phyloP scores from a whole-genome alignment of 2,329 filamentous ascomycete species.

The Triangularia setosa region DNA sequence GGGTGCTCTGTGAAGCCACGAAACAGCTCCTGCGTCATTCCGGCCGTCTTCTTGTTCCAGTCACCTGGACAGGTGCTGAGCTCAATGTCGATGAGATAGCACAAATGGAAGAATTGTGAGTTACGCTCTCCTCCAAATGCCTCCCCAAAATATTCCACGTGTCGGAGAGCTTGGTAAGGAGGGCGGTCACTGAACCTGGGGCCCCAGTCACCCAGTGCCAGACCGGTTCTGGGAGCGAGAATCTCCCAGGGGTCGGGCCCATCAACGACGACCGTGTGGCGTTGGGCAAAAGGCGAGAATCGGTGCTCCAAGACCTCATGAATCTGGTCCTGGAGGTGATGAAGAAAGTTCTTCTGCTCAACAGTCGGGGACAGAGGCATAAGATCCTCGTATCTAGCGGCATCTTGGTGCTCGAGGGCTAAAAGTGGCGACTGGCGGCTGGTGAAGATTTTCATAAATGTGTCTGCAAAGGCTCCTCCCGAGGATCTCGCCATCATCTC shows the following conservation, averaged over 20 bases:
- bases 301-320: slow-evolving; percentile 19
- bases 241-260: slow-evolving; percentile 10
- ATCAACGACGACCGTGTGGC: slow-evolving; percentile 14
- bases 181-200: background rate
- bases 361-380: slow-evolving; percentile 19
- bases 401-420: slow-evolving; percentile 9
- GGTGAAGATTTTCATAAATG: slow-evolving; percentile 14
- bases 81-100: slow-evolving; percentile 22
- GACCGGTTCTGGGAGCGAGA: slow-evolving; percentile 8
- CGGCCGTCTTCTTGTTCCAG: slow-evolving; percentile 12
- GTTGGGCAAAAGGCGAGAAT: slow-evolving; percentile 8
- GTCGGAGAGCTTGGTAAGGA: background rate
- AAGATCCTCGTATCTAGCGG: slow-evolving; percentile 15
- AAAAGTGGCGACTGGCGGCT: slow-evolving; percentile 16
- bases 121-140: slow-evolving; percentile 20
- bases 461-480: slow-evolving; percentile 22
- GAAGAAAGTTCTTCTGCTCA: slow-evolving; percentile 14
- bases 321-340: slow-evolving; percentile 19
- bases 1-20: background rate
- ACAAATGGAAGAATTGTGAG: slow-evolving; percentile 22
- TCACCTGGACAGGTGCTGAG: slow-evolving; percentile 19
- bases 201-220: slow-evolving; percentile 12
- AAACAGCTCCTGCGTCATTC: slow-evolving; percentile 14
- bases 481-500: slow-evolving; percentile 17
- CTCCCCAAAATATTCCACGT: slow-evolving; percentile 20